These are phyloP conservation scores for Saitozyma podzolica DNA, from an alignment of 768 basidiomycete genomes.

Conservation along the genomic window DNA sequence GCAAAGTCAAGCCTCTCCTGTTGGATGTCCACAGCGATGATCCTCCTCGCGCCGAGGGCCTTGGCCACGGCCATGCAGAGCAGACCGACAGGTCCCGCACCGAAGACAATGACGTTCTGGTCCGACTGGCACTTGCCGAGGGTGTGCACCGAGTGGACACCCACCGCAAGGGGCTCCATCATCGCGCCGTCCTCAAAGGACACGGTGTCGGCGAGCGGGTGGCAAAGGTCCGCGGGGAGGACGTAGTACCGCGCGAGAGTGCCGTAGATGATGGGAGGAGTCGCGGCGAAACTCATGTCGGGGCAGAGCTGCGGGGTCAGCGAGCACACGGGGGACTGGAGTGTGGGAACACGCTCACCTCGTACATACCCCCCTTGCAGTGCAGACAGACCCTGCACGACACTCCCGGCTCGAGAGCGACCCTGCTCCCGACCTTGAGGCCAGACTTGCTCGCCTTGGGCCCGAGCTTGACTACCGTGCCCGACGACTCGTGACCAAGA, in stretches of 20 bases:
- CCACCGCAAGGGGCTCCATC: conserved; percentile 95
- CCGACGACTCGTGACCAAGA: conserved; percentile 20
- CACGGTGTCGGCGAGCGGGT: conserved; percentile 72
- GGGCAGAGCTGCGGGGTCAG: conserved; percentile 66
- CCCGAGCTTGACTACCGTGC: conserved; percentile 13
- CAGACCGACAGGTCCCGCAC: conserved; percentile 73
- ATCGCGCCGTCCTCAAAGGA: conserved; percentile 92
- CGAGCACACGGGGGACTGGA: too few relatives aligned
- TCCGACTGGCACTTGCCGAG: conserved; percentile 67
- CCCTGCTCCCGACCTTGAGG: conserved; percentile 76
- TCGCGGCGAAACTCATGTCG: conserved; percentile 85
- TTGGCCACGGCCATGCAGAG: conserved; percentile 93
- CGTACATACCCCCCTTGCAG: conserved; percentile 71
- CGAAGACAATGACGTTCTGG: conserved; percentile 64
- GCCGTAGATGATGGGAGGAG: conserved; percentile 81
- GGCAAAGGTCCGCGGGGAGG: conserved; percentile 72
- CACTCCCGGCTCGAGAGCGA: conserved; percentile 67
- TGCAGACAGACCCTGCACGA: neutral
- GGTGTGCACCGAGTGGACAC: conserved; percentile 77
- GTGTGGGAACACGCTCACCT: conserved; percentile 58
- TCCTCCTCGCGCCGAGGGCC: conserved; percentile 79
- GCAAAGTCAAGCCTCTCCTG: conserved; percentile 80
- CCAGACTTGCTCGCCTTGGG: conserved; percentile 1
- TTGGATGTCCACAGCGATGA: conserved; percentile 68
- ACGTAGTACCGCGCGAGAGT: conserved; percentile 84